phyloP scores from a whole-genome alignment of 441 rosid genomes.

The Melastoma candidum region DNA sequence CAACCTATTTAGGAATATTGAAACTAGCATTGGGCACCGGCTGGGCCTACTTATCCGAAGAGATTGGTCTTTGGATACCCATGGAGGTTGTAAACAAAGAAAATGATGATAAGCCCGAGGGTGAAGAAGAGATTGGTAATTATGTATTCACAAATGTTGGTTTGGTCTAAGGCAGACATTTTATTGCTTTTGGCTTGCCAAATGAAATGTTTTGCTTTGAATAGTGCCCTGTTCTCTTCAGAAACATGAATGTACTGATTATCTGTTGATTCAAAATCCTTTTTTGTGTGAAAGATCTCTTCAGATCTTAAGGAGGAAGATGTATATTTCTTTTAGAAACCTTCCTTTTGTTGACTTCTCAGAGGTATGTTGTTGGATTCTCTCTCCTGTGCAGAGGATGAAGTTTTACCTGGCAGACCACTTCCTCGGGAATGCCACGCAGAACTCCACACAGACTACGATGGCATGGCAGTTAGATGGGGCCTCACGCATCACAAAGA shows the following conservation, averaged over 20 bases:
- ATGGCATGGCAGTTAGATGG: slow-evolving; percentile 90
- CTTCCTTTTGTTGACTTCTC: background rate
- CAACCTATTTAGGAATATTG: slow-evolving; percentile 39
- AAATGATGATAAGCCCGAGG: slow-evolving; percentile 85
- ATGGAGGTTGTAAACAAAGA: slow-evolving; percentile 48
- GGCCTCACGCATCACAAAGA: slow-evolving; percentile 93
- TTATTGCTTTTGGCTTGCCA: no score
- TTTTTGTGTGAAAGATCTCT: no score
- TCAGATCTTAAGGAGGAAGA: no score
- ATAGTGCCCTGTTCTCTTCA: no score
- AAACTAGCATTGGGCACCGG: slow-evolving; percentile 64
- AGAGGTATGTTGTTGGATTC: background rate
- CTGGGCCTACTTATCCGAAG: slow-evolving; percentile 73
- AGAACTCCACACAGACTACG: slow-evolving; percentile 88
- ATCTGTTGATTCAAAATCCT: no score
- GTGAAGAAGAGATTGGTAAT: slow-evolving; percentile 69
- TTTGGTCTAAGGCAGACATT: no score
- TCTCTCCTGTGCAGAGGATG: slow-evolving; percentile 38
- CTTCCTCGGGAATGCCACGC: slow-evolving; percentile 65
- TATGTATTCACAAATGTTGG: slow-evolving; percentile 1
- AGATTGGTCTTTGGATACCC: slow-evolving; percentile 88
- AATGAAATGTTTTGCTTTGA: no score
- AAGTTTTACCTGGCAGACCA: slow-evolving; percentile 78
- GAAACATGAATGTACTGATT: no score
- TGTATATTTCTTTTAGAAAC: background rate